Percentiles rank a stretch among this genome's conserved stretches.
These are phyloP conservation scores for Pestalotiopsis sp. DNA, from an alignment of 2,329 filamentous ascomycete species.

Conservation along the genomic window DNA sequence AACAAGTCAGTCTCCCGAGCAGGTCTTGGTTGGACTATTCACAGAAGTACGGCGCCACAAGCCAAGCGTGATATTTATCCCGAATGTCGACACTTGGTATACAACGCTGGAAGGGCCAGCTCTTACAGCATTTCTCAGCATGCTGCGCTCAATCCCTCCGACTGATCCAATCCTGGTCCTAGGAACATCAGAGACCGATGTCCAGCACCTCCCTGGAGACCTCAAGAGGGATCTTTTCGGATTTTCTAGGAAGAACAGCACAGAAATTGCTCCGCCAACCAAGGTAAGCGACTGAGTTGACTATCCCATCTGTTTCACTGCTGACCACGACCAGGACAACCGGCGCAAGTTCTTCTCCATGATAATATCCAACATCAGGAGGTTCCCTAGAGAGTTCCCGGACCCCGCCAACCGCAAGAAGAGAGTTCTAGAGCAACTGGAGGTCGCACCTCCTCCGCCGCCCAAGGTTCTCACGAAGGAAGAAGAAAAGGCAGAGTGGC, in stretches of 20 bases:
- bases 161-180: slow-evolving; percentile 88
- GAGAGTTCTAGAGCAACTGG: slow-evolving; percentile 75
- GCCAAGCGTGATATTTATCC: slow-evolving; percentile 93
- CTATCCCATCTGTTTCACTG: background rate
- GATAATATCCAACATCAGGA: slow-evolving; percentile 75
- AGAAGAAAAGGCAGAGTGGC: slow-evolving; percentile 78
- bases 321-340: slow-evolving; percentile 46
- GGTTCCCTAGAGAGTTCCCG: slow-evolving; percentile 82
- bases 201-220: slow-evolving; percentile 60
- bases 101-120: slow-evolving; percentile 61
- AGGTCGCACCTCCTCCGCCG: slow-evolving; percentile 73
- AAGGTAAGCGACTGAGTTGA: slow-evolving; percentile 45
- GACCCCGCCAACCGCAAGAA: slow-evolving; percentile 86
- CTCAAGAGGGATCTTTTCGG: slow-evolving; percentile 82
- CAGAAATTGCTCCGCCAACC: slow-evolving; percentile 68
- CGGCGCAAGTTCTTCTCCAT: slow-evolving; percentile 80
- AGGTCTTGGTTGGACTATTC: slow-evolving; percentile 87
- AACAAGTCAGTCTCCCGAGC: slow-evolving; percentile 67
- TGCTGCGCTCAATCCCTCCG: slow-evolving; percentile 81
- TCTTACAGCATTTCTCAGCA: slow-evolving; percentile 79
- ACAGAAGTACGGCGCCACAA: slow-evolving; percentile 92
- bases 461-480: slow-evolving; percentile 71
- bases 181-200: slow-evolving; percentile 75
- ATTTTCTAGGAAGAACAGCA: slow-evolving; percentile 78
- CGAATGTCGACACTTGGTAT: slow-evolving; percentile 88